A percentile compares a stretch with the other conserved stretches of the same genome.
phyloP scores from a whole-genome alignment of 352 stramenopile species.

The Plasmopara viticola region DNA sequence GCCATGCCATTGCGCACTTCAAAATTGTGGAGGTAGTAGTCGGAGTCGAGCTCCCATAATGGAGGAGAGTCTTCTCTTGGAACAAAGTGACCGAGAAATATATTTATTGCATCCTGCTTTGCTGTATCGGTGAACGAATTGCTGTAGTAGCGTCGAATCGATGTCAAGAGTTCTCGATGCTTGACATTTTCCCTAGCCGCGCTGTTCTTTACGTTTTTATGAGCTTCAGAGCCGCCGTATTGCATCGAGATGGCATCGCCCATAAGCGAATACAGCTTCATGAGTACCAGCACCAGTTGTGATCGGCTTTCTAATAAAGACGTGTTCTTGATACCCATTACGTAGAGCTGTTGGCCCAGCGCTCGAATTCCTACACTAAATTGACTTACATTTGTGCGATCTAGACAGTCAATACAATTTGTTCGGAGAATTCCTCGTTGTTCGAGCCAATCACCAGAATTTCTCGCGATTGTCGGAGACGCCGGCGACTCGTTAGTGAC shows the following conservation, averaged over 20 bases:
- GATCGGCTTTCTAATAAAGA: constrained; percentile 79
- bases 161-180: constrained; percentile 96
- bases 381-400: constrained; percentile 84
- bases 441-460: constrained; percentile 89
- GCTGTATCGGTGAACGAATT: constrained; percentile 98
- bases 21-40: constrained; percentile 91
- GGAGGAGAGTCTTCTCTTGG: constrained; percentile 56
- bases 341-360: constrained; percentile 94
- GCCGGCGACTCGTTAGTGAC: constrained; percentile 14
- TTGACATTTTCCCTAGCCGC: constrained; percentile 82
- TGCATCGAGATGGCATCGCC: constrained; percentile 98
- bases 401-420: constrained; percentile 97
- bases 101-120: constrained; percentile 99
- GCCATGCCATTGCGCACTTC: constrained; percentile 65
- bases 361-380: constrained; percentile 86
- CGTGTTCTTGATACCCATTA: constrained; percentile 94
- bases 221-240: constrained; percentile 98
- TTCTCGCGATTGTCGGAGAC: constrained; percentile 66
- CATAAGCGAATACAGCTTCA: constrained; percentile 98
- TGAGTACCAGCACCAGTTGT: constrained; percentile 93
- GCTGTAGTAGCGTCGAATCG: constrained; percentile 98
- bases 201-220: constrained; percentile 97
- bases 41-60: constrained; percentile 80
- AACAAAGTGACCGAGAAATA: constrained; percentile 95
- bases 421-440: constrained; percentile 97